Evolutionary conservation across 352 stramenopile species (phyloP).

Genomic region (Globisporangium spiculum): DNA sequence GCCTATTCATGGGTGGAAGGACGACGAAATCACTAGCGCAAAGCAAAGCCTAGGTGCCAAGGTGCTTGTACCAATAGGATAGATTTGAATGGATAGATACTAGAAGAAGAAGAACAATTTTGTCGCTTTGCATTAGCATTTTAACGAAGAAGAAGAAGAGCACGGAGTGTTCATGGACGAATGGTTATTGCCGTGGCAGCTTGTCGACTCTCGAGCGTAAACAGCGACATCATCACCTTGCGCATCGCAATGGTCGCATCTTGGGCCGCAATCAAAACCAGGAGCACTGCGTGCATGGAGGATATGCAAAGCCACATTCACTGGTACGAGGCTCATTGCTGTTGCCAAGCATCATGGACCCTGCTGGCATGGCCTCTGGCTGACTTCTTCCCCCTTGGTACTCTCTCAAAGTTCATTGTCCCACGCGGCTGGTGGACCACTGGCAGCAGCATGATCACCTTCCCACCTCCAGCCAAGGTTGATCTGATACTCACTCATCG

Average conservation of each 20-base stretch:
- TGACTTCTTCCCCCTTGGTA: too few species aligned
- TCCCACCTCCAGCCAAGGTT: not conserved
- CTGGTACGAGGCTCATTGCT: not conserved
- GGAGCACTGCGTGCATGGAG: not conserved
- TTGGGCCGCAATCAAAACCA: not conserved
- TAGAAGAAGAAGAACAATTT: not conserved
- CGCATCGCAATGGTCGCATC: not conserved
- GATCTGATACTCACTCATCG: not conserved
- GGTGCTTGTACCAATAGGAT: constrained; percentile 5
- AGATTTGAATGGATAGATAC: not conserved
- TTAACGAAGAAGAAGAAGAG: not conserved
- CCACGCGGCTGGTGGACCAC: not conserved
- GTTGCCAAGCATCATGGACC: not conserved
- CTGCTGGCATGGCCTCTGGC: not conserved
- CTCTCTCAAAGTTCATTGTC: not conserved
- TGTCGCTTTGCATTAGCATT: not conserved
- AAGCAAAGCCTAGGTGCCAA: not conserved
- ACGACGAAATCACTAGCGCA: not conserved
- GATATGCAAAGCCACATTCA: not conserved
- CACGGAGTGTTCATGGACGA: not conserved
- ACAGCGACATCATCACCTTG: not conserved
- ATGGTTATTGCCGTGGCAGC: not conserved
- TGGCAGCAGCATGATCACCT: not conserved
- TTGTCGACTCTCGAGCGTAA: not conserved
- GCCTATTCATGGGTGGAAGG: not conserved